Conservation (phyloP, 805 yeast genomes). For the Cephaloascus albidus region DNA sequence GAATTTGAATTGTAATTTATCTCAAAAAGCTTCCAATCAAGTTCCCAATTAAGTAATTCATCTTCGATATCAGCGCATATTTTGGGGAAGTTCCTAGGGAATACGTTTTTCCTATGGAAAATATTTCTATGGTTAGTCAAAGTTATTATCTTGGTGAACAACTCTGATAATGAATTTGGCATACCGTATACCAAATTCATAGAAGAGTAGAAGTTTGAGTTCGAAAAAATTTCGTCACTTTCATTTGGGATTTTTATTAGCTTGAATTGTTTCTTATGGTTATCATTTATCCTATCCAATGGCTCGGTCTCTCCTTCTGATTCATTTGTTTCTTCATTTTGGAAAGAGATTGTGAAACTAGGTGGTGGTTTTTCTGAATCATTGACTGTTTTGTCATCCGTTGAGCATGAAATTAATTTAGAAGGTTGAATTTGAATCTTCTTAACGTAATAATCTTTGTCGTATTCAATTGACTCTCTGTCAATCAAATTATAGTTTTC, state of each 20-base stretch:
- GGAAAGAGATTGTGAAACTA: not conserved
- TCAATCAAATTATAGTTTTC: conserved; percentile 23
- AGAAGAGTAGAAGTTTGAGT: conserved; percentile 3
- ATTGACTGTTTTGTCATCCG: not conserved
- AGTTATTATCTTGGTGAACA: conserved; percentile 34
- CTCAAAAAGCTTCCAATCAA: conserved; percentile 32
- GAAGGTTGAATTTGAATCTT: not conserved
- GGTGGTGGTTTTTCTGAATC: not conserved
- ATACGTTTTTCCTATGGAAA: conserved; percentile 27
- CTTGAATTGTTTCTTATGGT: not conserved
- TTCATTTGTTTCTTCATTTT: conserved; percentile 1
- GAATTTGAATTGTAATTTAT: conserved; percentile 5
- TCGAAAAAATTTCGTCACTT: conserved; percentile 4
- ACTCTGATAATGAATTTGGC: conserved; percentile 34
- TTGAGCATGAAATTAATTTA: not conserved
- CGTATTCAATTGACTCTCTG: conserved; percentile 4
- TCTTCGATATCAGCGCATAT: conserved; percentile 49
- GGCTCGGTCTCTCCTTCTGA: conserved; percentile 3
- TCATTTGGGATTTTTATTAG: conserved; percentile 10
- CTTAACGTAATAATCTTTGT: conserved; percentile 1
- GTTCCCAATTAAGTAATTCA: conserved; percentile 34
- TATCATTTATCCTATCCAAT: not conserved
- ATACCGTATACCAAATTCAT: conserved; percentile 37
- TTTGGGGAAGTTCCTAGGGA: conserved; percentile 46
- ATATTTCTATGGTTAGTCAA: conserved; percentile 44